Evolutionary conservation across 805 yeast species (phyloP).

Genomic region (Lipomyces sp.): DNA sequence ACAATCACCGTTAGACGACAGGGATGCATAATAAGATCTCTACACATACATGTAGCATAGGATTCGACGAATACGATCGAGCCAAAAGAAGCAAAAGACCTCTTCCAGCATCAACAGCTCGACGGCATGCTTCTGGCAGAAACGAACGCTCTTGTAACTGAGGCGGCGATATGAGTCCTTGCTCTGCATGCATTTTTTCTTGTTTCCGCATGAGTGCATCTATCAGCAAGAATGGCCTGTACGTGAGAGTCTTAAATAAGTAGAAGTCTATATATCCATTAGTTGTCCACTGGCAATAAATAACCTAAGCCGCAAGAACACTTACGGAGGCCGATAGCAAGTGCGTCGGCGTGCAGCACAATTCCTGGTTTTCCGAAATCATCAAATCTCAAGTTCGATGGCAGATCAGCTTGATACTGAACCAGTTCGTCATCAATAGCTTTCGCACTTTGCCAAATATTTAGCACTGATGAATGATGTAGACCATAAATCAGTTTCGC

Average conservation of each 20-base stretch:
- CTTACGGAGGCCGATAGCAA: conserved; percentile 35
- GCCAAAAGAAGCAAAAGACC: conserved; percentile 27
- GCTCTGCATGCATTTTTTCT: conserved; percentile 13
- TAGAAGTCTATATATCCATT: conserved; percentile 20
- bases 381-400: conserved; percentile 28
- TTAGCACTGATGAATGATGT: conserved; percentile 20
- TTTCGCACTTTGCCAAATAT: conserved; percentile 31
- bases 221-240: conserved; percentile 33
- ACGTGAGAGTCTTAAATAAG: conserved; percentile 34
- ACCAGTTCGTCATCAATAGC: conserved; percentile 27
- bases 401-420: conserved; percentile 18
- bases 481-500: conserved; percentile 29
- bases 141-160: conserved; percentile 22
- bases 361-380: conserved; percentile 35
- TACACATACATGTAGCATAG: conserved; percentile 30
- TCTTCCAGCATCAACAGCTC: conserved; percentile 36
- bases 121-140: conserved; percentile 36
- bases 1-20: conserved; percentile 3
- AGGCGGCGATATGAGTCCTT: conserved; percentile 20
- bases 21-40: background rate
- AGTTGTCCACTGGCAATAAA: background rate
- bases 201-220: conserved; percentile 27
- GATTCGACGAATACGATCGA: conserved; percentile 33
- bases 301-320: background rate
- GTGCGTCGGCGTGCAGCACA: conserved; percentile 33